Conservation (phyloP, 148 eudicot species). For the Suaeda aralocaspica region DNA sequence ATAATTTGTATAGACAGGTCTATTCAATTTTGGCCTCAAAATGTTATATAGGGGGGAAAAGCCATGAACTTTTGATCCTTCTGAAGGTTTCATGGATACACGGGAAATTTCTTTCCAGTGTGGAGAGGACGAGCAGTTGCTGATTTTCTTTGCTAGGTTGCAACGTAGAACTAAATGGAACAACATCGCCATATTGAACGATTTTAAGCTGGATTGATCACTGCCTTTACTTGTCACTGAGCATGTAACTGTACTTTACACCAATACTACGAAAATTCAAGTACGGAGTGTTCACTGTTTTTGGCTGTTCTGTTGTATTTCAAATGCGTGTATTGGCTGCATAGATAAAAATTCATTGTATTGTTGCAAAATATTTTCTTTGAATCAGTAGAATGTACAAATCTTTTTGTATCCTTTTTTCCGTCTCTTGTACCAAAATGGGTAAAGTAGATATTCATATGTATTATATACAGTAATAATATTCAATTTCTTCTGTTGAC, state of each 20-base stretch:
- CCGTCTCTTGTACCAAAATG: too few relatives aligned
- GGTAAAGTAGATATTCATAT: too few relatives aligned
- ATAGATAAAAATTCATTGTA: neutral
- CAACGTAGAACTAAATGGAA: neutral
- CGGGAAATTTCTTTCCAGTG: neutral
- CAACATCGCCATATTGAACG: neutral
- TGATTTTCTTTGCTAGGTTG: neutral
- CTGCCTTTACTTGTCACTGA: neutral
- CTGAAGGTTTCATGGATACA: neutral
- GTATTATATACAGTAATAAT: too few relatives aligned
- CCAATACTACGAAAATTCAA: constrained; percentile 1
- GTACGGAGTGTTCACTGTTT: too few relatives aligned
- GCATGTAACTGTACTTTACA: neutral
- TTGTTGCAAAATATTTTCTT: neutral
- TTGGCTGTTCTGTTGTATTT: neutral
- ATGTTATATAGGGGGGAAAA: neutral
- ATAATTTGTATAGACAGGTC: constrained; percentile 6
- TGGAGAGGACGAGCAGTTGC: neutral
- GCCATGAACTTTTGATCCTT: neutral
- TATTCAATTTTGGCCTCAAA: neutral
- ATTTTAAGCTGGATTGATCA: constrained; percentile 1
- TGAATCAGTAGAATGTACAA: neutral
- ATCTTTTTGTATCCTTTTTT: too few relatives aligned
- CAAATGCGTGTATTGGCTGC: neutral
- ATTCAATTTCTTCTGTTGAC: too few relatives aligned